phyloP scores from a whole-genome alignment of 108 stramenopile species.

The Schizochytrium sp. region DNA sequence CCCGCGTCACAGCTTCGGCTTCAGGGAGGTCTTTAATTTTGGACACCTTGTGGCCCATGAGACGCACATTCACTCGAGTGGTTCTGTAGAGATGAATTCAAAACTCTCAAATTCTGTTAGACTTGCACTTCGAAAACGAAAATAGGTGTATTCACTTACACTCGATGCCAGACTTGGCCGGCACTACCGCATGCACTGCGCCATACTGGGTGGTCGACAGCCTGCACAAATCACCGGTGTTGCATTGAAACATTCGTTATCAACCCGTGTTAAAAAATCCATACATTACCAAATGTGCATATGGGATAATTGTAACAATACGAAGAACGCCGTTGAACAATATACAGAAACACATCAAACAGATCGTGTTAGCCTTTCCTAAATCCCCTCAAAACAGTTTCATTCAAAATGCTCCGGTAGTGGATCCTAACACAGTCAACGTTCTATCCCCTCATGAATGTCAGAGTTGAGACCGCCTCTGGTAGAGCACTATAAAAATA shows the following conservation, averaged over 20 bases:
- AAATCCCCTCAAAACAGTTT: too few relatives aligned
- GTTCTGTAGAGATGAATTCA: neutral
- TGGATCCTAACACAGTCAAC: too few relatives aligned
- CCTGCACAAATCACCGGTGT: neutral
- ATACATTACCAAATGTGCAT: too few relatives aligned
- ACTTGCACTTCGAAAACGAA: neutral
- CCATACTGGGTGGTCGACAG: constrained; percentile 10
- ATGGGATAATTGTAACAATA: too few relatives aligned
- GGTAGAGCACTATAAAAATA: too few relatives aligned
- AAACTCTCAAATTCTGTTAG: neutral
- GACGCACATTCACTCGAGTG: constrained; percentile 34
- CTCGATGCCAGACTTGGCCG: constrained; percentile 6
- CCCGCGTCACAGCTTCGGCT: constrained; percentile 27
- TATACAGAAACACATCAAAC: too few relatives aligned
- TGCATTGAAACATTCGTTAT: neutral
- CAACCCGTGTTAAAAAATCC: neutral
- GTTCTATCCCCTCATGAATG: too few relatives aligned
- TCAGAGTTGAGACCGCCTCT: too few relatives aligned
- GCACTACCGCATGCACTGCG: neutral
- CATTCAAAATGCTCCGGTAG: too few relatives aligned
- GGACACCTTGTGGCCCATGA: constrained; percentile 13
- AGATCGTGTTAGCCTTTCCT: too few relatives aligned
- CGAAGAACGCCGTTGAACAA: too few relatives aligned
- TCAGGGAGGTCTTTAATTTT: constrained; percentile 37
- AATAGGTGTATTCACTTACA: neutral